Conservation (phyloP, 2,329 filamentous ascomycete species). For the Scopulariopsis brevicaulis region DNA sequence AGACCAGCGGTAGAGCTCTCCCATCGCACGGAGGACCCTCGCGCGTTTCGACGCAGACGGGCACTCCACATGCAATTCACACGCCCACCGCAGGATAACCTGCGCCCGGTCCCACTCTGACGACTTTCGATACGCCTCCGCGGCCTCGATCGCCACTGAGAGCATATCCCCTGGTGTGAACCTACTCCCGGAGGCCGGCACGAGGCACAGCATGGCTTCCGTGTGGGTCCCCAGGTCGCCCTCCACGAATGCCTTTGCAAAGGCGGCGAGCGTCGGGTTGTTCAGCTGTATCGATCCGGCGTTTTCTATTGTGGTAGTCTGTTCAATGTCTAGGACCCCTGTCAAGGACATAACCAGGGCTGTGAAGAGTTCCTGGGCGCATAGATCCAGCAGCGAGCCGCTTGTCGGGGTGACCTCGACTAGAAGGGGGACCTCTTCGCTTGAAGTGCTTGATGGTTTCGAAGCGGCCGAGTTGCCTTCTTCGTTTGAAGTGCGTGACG, state of each 20-base stretch:
- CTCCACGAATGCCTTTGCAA: slow-evolving; percentile 8
- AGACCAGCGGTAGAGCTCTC: slow-evolving; percentile 6
- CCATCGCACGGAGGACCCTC: not conserved
- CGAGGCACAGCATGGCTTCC: slow-evolving; percentile 7
- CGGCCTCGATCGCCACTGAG: not conserved
- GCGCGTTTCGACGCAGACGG: not conserved
- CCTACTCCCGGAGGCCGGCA: slow-evolving; percentile 3
- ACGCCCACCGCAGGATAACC: not conserved
- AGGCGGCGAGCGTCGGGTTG: slow-evolving; percentile 1
- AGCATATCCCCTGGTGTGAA: not conserved
- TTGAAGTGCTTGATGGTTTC: not conserved
- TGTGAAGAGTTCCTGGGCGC: slow-evolving; percentile 9
- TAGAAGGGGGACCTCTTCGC: not conserved
- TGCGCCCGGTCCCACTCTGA: not conserved
- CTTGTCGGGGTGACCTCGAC: not conserved
- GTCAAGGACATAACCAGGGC: not conserved
- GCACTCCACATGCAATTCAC: not conserved
- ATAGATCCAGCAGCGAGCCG: slow-evolving; percentile 7
- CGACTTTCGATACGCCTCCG: not conserved
- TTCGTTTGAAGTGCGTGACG: not conserved
- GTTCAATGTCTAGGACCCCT: not conserved
- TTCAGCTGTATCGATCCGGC: slow-evolving; percentile 5
- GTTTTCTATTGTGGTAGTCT: slow-evolving; percentile 2
- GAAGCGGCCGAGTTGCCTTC: not conserved
- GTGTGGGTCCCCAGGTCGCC: slow-evolving; percentile 5